Base-by-base conservation (phyloP, 371 early-diverging fungal genomes). In the Basidiobolus meristosporus region DNA sequence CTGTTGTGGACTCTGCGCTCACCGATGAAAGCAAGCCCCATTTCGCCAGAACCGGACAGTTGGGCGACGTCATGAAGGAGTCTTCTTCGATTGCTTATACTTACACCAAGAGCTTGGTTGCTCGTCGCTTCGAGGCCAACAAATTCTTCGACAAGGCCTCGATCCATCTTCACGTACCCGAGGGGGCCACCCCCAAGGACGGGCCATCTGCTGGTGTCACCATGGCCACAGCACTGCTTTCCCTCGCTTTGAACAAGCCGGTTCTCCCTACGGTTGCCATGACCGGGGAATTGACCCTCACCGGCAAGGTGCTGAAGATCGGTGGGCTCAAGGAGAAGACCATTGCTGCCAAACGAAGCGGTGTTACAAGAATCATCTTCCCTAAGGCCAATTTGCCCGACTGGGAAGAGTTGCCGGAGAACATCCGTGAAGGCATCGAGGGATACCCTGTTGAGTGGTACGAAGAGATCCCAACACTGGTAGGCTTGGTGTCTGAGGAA, bases 61-160 rank as follows among this genome's bases (percentile, higher is more conserved):
- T 97, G 44, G 96, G 96, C 28, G 90, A 92, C 55, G 96, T 97
- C 18, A 97, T 97, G 96, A 91, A 95, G 62, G 98, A 97, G 56
- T 83, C 84, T n/a, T 68, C 86, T 5, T 77, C 73, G 14, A 88
- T 97, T 43, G 92, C 98, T 0, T 90, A 92, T 59, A 92, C 93
- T 0, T 92, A 64, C 60, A 82, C 89, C 14, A 82, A 83, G 50
- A 69, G 84, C 19, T 53, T 84, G 35, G 41, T 92, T 51, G 73
- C 73, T 15, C 61, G 64, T 10, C 56, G 56, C 2, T 74, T 71
- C 60, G 87, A 89, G 4, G 68, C 73, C 33, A 90, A 88, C 62
- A 65, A 64, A 40, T 91, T 93, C 68, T 95, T 95, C 51, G 76
- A 82, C 41, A 72, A 77, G 44, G 84, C 87, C 1, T 56, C 66